These are phyloP conservation scores for Curvularia sp. DNA, from an alignment of 2,329 filamentous ascomycete genomes.

Conservation along the genomic window DNA sequence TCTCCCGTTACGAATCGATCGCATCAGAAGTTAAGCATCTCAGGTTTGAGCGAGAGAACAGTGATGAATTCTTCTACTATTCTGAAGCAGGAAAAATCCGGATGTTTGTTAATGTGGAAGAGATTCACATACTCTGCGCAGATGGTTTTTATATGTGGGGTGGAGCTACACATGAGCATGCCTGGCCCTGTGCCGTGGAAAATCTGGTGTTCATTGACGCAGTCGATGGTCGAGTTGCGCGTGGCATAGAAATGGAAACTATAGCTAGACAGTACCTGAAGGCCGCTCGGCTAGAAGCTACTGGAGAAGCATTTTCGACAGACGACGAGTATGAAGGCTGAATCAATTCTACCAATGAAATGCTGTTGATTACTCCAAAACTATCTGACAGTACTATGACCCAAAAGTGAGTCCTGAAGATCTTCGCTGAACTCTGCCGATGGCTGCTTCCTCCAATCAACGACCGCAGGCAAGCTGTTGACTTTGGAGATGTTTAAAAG, in stretches of 20 bases:
- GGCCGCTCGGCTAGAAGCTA: background rate
- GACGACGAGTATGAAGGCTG: background rate
- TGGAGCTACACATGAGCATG: background rate
- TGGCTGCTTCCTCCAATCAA: background rate
- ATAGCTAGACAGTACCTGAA: constrained; percentile 8
- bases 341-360: background rate
- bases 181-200: constrained; percentile 12
- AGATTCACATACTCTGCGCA: constrained; percentile 16
- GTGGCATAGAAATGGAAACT: constrained; percentile 15
- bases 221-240: constrained; percentile 18
- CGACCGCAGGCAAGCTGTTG: background rate
- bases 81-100: too few relatives aligned
- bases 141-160: constrained; percentile 13
- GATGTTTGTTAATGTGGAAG: constrained; percentile 6
- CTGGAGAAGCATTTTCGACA: background rate
- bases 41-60: constrained; percentile 9
- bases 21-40: constrained; percentile 12
- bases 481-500: background rate
- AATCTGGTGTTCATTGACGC: constrained; percentile 13
- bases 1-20: background rate
- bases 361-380: background rate
- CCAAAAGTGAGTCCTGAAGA: background rate
- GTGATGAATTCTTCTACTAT: constrained; percentile 4
- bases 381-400: background rate
- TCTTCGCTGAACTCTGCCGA: background rate